A percentile compares a stretch with the other conserved stretches of the same genome.
phyloP scores from a whole-genome alignment of 2,329 filamentous ascomycete genomes.

The Thermochaetoides dissita region DNA sequence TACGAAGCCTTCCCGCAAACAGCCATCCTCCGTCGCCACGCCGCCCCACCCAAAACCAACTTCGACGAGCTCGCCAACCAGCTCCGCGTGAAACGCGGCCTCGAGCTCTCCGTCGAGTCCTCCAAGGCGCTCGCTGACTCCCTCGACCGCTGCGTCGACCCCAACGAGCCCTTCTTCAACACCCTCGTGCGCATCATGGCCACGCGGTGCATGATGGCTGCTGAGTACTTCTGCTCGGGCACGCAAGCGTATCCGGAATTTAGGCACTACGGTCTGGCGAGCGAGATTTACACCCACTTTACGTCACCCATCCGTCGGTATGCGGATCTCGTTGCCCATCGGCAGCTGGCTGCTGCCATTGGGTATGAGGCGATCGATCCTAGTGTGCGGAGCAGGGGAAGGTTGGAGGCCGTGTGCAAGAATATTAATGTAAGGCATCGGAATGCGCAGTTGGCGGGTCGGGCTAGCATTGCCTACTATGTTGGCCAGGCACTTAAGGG shows the following conservation, averaged over 20 bases:
- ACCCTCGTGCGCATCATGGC: constrained; percentile 94
- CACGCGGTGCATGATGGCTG: constrained; percentile 97
- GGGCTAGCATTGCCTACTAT: constrained; percentile 93
- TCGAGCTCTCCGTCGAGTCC: constrained; percentile 71
- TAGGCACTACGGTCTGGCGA: constrained; percentile 90
- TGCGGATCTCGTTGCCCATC: constrained; percentile 86
- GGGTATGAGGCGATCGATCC: constrained; percentile 80
- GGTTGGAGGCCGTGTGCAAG: constrained; percentile 86
- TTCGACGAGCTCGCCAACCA: constrained; percentile 91
- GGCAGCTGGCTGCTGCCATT: constrained; percentile 89
- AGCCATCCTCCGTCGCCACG: constrained; percentile 83
- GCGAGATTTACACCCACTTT: constrained; percentile 97
- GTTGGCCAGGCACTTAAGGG: constrained; percentile 90
- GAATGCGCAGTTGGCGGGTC: constrained; percentile 89
- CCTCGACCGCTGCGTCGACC: constrained; percentile 70
- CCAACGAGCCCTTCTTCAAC: constrained; percentile 87
- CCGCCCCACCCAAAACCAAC: constrained; percentile 82
- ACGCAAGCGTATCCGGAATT: constrained; percentile 89
- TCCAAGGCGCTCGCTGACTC: constrained; percentile 90
- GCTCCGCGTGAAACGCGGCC: constrained; percentile 69
- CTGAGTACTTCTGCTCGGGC: constrained; percentile 94
- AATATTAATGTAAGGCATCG: constrained; percentile 97
- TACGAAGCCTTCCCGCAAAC: constrained; percentile 90
- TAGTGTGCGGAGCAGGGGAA: constrained; percentile 64
- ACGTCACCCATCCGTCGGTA: constrained; percentile 95